Percentiles rank a stretch among this genome's conserved stretches.
phyloP scores from a whole-genome alignment of 2,329 filamentous ascomycete species.

The Delphinella strobiligena region DNA sequence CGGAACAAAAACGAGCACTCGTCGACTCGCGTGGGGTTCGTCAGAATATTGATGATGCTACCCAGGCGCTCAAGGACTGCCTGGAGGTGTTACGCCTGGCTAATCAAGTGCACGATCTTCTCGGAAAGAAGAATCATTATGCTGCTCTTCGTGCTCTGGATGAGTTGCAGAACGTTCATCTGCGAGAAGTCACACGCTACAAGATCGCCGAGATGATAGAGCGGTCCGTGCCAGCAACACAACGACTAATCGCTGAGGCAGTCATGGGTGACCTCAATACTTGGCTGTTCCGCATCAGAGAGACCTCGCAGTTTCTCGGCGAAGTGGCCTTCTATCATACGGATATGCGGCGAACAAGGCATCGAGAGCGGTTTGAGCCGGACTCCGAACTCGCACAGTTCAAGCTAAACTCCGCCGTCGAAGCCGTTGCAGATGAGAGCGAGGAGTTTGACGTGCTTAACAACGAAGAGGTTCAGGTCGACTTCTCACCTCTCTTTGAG shows the following conservation, averaged over 20 bases:
- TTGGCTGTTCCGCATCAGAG: slow-evolving; percentile 88
- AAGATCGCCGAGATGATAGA: slow-evolving; percentile 93
- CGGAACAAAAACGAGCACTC: slow-evolving; percentile 84
- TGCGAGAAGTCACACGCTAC: slow-evolving; percentile 89
- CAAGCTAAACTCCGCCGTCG: slow-evolving; percentile 89
- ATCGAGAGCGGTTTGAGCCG: slow-evolving; percentile 69
- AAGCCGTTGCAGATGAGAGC: slow-evolving; percentile 86
- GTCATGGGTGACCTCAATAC: slow-evolving; percentile 96
- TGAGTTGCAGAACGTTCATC: slow-evolving; percentile 89
- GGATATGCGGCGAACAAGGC: slow-evolving; percentile 68
- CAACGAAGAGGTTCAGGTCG: slow-evolving; percentile 88
- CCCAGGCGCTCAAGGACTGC: slow-evolving; percentile 77
- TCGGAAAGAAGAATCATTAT: slow-evolving; percentile 91
- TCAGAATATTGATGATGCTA: slow-evolving; percentile 91
- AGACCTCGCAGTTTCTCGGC: slow-evolving; percentile 89
- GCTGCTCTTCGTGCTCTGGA: slow-evolving; percentile 86
- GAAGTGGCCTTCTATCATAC: slow-evolving; percentile 97
- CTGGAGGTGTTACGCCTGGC: slow-evolving; percentile 84
- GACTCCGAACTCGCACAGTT: slow-evolving; percentile 68
- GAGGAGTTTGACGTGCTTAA: slow-evolving; percentile 93
- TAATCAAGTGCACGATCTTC: slow-evolving; percentile 85
- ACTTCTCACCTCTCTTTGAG: slow-evolving; percentile 90
- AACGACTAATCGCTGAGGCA: slow-evolving; percentile 85
- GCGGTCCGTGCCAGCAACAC: slow-evolving; percentile 83
- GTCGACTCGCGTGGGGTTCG: slow-evolving; percentile 86